Evolutionary conservation across 441 rosid genomes (phyloP), one percentile per base, ranked within the genome.

Genomic region (Cnidoscolus chayamansa): DNA sequence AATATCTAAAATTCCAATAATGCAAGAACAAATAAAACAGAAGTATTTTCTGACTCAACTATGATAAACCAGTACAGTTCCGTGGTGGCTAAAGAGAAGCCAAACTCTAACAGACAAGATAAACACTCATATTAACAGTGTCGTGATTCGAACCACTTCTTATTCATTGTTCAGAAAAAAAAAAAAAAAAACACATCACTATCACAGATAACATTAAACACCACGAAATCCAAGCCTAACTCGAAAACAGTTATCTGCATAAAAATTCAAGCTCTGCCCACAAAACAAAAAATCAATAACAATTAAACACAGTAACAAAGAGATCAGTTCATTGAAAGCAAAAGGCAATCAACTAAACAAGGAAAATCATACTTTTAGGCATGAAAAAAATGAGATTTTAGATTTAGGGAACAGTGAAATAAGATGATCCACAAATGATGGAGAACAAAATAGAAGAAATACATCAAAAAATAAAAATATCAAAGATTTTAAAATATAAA

Each of bases 271-370:
- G 62, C 60, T 45, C 55, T 43, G 48, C 25, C 17, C 31, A 53
- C 16, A 19, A 59, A 17, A 13, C 17, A 47, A 47, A 59, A 59
- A 30, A 68, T 47, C 56, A 65, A 57, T 7, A 71, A 65, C 35
- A 51, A 50, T 47, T 7, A 71, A 71, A 65, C 68, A n/a, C 64
- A 50, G 13, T 11, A 40, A 45, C 59, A 43, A 35, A 47, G 62
- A 75, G 76, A 79, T 79, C 71, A 74, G 57, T 32, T 30, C 35
- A 43, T 50, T 37, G 51, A 35, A 54, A 8, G 3, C 50, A 51
- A 16, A 60, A 48, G 11, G 0, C 25, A 20, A 72, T 63, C 63
- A 55, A 72, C 12, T 50, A 48, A 61, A n/a, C 7, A 32, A 30
- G 37, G n/a, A 13, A 54, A 72, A 61, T 15, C 31, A 37, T 32